phyloP scores from a whole-genome alignment of 129 eudicot species.

The Artemisia tridentata region DNA sequence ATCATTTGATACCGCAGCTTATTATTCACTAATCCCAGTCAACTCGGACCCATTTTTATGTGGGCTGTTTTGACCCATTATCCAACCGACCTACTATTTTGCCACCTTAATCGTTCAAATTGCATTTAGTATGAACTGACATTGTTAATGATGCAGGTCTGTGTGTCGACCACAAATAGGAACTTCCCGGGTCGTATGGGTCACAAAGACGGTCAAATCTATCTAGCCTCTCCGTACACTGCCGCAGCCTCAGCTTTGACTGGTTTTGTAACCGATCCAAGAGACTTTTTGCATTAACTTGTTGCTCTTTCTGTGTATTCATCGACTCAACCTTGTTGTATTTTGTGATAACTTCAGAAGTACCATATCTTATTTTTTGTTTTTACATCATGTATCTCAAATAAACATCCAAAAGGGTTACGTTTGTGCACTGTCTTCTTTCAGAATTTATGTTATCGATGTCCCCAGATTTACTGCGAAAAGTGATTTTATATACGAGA shows the following conservation, averaged over 20 bases:
- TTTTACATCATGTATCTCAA: neutral
- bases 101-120: too few relatives aligned
- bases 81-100: neutral
- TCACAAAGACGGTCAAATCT: slow-evolving; percentile 93
- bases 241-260: slow-evolving; percentile 97
- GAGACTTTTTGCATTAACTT: slow-evolving; percentile 71
- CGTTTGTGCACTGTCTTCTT: slow-evolving; percentile 3
- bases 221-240: slow-evolving; percentile 91
- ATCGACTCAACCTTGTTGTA: slow-evolving; percentile 20
- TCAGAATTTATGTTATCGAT: slow-evolving; percentile 1
- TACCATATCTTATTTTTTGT: slow-evolving; percentile 8
- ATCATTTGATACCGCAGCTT: neutral
- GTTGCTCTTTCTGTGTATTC: neutral
- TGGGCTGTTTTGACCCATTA: slow-evolving; percentile 1
- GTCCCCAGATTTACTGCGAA: neutral
- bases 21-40: too few relatives aligned
- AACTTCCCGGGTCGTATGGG: slow-evolving; percentile 99
- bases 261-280: slow-evolving; percentile 87
- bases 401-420: slow-evolving; percentile 12
- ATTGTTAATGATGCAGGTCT: slow-evolving; percentile 53
- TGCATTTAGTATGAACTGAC: slow-evolving; percentile 10
- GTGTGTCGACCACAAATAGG: slow-evolving; percentile 93
- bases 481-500: too few relatives aligned
- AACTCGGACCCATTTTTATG: neutral
- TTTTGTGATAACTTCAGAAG: neutral